These are phyloP conservation scores for Persicaria tinctoria DNA, from an alignment of 148 eudicot genomes.

Conservation along the genomic window DNA sequence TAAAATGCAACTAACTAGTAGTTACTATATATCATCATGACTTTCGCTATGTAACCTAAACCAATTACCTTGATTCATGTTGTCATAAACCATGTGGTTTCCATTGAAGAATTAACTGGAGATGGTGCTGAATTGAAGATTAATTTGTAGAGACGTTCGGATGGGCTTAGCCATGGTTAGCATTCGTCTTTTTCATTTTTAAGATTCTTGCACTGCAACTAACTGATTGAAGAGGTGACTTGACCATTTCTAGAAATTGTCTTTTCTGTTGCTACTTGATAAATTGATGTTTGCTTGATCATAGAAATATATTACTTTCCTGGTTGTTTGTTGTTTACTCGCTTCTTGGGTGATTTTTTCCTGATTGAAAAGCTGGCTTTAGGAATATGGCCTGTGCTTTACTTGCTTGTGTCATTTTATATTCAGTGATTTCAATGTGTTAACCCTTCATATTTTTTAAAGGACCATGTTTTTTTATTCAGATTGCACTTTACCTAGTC, in stretches of 20 bases:
- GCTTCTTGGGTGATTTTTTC: background rate
- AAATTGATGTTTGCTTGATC: constrained; percentile 1
- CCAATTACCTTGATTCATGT: background rate
- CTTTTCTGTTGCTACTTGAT: background rate
- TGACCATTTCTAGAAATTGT: background rate
- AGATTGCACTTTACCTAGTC: background rate
- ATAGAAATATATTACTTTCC: background rate
- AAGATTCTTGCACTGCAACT: background rate
- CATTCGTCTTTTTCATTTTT: background rate
- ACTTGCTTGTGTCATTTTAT: background rate
- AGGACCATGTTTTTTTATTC: background rate
- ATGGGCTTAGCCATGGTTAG: background rate
- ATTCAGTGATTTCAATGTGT: background rate
- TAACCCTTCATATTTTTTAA: background rate
- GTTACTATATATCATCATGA: background rate
- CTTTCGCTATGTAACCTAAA: background rate
- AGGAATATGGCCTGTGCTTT: background rate
- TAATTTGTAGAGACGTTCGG: background rate
- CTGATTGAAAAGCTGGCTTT: background rate
- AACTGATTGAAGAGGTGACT: background rate
- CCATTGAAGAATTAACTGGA: background rate
- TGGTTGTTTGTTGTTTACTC: background rate
- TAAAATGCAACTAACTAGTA: background rate
- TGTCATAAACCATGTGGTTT: background rate
- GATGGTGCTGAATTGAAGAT: background rate